These are phyloP conservation scores for Phyllachora maydis DNA, from an alignment of 2,329 filamentous ascomycete genomes.

Conservation along the genomic window DNA sequence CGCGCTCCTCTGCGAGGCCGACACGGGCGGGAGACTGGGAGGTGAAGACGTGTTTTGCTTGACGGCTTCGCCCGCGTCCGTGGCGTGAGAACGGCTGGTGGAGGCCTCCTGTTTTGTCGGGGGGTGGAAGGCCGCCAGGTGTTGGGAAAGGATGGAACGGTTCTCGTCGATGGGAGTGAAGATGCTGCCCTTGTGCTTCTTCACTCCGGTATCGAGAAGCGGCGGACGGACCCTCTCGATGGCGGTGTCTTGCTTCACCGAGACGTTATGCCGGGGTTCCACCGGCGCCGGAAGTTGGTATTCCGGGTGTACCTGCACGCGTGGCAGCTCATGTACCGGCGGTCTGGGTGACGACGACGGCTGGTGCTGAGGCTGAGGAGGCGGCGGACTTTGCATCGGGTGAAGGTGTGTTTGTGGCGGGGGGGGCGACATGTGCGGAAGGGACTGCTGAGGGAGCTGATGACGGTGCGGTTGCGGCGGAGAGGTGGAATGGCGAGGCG, in stretches of 20 bases:
- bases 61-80: slow-evolving; percentile 41
- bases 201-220: no score
- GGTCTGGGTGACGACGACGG: no score
- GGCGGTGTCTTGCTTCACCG: slow-evolving; percentile 28
- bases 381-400: slow-evolving; percentile 9
- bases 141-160: slow-evolving; percentile 69
- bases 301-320: no score
- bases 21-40: slow-evolving; percentile 25
- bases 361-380: slow-evolving; percentile 13
- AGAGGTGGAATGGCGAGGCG: slow-evolving; percentile 32
- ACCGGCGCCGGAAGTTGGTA: slow-evolving; percentile 4
- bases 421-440: slow-evolving; percentile 28
- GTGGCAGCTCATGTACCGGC: no score
- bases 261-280: slow-evolving; percentile 19
- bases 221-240: slow-evolving; percentile 50
- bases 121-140: slow-evolving; percentile 47
- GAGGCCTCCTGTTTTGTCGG: slow-evolving; percentile 21
- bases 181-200: slow-evolving; percentile 64
- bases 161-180: slow-evolving; percentile 95
- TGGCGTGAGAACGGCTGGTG: slow-evolving; percentile 36
- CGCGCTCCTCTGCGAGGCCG: slow-evolving; percentile 25
- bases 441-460: slow-evolving; percentile 21
- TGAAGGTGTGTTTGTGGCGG: slow-evolving; percentile 25
- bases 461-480: slow-evolving; percentile 36
- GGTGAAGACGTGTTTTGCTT: slow-evolving; percentile 30